Percentiles rank a stretch among this genome's conserved stretches.
These are phyloP conservation scores for Mangifera indica DNA, from an alignment of 345 rosid genomes.

Conservation along the genomic window DNA sequence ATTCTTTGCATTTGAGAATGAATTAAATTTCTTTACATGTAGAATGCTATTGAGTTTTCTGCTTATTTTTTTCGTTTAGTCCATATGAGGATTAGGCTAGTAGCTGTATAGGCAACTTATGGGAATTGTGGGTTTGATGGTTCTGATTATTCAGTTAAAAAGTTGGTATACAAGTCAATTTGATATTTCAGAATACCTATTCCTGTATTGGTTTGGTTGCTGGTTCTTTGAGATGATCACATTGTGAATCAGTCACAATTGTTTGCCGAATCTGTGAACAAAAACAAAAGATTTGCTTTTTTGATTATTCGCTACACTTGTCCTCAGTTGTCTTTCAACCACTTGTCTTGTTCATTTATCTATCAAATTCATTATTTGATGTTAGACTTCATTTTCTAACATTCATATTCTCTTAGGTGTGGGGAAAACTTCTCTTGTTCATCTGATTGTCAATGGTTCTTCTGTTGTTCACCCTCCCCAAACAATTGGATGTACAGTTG, in stretches of 20 bases:
- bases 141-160: too few species aligned
- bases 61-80: too few species aligned
- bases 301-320: not conserved
- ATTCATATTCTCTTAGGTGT: constrained; percentile 54
- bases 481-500: constrained; percentile 94
- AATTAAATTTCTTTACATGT: not conserved
- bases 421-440: constrained; percentile 91
- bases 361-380: constrained; percentile 1
- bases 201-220: too few species aligned
- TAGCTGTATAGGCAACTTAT: too few species aligned
- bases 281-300: not conserved
- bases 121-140: too few species aligned
- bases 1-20: not conserved
- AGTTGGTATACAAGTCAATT: too few species aligned
- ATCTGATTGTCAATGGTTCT: constrained; percentile 79
- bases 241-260: not conserved
- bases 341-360: not conserved
- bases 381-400: constrained; percentile 19
- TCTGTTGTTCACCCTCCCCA: constrained; percentile 74
- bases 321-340: not conserved
- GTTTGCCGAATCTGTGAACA: not conserved
- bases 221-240: too few species aligned
- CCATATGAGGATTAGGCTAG: too few species aligned
- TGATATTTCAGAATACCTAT: too few species aligned
- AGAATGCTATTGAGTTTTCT: not conserved